Percentiles rank a stretch among this genome's conserved stretches.
Evolutionary conservation across 1,284 basidiomycete species (phyloP).

Genomic region (Cystobasidiaceae sp.): DNA sequence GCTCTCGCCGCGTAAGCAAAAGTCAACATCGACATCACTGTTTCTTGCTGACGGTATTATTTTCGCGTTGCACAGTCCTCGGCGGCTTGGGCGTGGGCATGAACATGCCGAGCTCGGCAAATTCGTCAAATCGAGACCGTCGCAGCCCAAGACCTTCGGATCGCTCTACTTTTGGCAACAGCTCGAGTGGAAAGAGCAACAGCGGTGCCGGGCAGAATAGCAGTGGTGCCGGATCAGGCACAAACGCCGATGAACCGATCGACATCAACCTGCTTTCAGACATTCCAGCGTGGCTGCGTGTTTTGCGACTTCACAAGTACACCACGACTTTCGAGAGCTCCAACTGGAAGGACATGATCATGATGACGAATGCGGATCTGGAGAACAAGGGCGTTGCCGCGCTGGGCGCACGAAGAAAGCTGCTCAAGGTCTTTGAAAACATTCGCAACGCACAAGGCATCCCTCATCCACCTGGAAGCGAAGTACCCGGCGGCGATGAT

Average conservation of each 20-base stretch:
- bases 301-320: constrained; percentile 85
- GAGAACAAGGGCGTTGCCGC: constrained; percentile 93
- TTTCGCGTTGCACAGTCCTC: not conserved
- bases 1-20: constrained; percentile 33
- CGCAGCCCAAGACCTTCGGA: constrained; percentile 38
- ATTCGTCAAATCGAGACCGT: constrained; percentile 14
- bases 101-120: constrained; percentile 21
- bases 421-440: constrained; percentile 62
- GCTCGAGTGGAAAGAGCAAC: constrained; percentile 39
- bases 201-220: constrained; percentile 19
- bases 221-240: constrained; percentile 38
- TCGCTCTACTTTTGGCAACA: constrained; percentile 32
- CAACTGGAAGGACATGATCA: constrained; percentile 91
- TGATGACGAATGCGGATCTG: constrained; percentile 80
- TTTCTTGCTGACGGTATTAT: not conserved
- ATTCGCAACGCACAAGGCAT: constrained; percentile 26
- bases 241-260: constrained; percentile 67
- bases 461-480: constrained; percentile 26
- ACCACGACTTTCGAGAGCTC: constrained; percentile 91
- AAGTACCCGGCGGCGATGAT: constrained; percentile 9
- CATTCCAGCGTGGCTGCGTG: constrained; percentile 85
- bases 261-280: constrained; percentile 82
- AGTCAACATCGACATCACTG: too few species aligned
- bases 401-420: constrained; percentile 90
- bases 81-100: constrained; percentile 22